Base-by-base conservation (phyloP, 2,329 filamentous ascomycete species). In the Eurotiales sp. region DNA sequence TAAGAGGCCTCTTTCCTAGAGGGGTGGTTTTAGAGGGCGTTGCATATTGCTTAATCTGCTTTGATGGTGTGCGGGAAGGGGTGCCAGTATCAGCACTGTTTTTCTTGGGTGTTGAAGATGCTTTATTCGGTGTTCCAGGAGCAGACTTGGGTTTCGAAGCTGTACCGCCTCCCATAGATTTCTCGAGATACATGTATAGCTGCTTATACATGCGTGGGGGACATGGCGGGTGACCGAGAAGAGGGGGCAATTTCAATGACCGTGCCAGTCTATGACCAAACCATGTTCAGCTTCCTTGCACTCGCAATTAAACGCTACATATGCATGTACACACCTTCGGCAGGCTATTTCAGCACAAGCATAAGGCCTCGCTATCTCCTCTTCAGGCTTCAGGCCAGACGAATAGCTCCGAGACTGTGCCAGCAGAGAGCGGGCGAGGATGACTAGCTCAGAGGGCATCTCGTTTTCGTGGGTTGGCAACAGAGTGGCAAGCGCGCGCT, bases 261-360 rank as follows among this genome's bases (percentile, higher is more conserved):
- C 84, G 86, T 64, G 90, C 91, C 34, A 96, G 77, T 48, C 90
- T 90, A 32, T 22, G 12, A 21, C 22, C 25, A 39, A 40, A 14
- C n/a, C 10, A 40, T 11, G 14, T 14, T 40, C 8, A 42, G 12
- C 8, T 15, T 30, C 17, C 6, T n/a, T 11, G 29, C 12, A 37
- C 12, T 3, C 22, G 4, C 5, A 23, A 2, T 15, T 21, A 8
- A 15, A 22, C 14, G 2, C 14, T 14, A 12, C 2, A 17, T n/a
- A 41, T 17, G 3, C 1, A 22, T 21, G n/a, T n/a, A 44, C 60
- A 40, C 72, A 88, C 87, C 88, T 82, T 60, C 92, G 89, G 65
- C 91, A 97, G 17, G 93, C 93, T 54, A 99, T 81, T 69, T 96
- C 86, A 12, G 88, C 87, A 66, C 90, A 96, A 3, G 86, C 87